Base-by-base conservation (phyloP, 208 protist species). In the Vickermania ingenoplastis region DNA sequence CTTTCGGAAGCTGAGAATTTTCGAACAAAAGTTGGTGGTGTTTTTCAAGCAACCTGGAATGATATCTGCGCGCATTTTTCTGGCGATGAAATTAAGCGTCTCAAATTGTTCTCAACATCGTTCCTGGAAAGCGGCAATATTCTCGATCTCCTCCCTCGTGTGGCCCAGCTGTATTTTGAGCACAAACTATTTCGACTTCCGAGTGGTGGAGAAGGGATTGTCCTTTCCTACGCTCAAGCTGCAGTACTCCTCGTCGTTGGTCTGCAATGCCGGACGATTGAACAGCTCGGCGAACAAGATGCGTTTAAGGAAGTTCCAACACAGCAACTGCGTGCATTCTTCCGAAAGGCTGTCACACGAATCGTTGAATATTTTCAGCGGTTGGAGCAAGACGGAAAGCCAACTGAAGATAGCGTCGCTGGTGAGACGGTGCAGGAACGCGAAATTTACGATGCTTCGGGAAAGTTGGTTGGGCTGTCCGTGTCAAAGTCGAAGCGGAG, bases 91-190 rank as follows among this genome's bases (percentile, higher is more conserved):
- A 50, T 98, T 55, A 96, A 97, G 71, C 86, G 98, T 0, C 81
- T 99, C n/a, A 80, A 86, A 24, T 65, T 95, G 2, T 98, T 96
- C 57, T 72, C 92, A 4, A 87, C 77, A 4, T 89, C 94, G 11
- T 86, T 98, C 45, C 78, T 98, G 0, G 98, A 99, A 68, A 70
- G 83, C 28, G 97, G 97, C 57, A 91, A 98, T 13, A 84, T 99
- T 52, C 66, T 99, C 2, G 97, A 99, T 65, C 71, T 99, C 1
- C 31, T 99, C 3, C 97, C 98, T 4, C 29, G 56, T 26, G 31
- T 99, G 7, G 95, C 97, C 17, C 60, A 71, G 56, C 41, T 96
- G 13, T 98, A 95, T 73, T 99, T 99, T 75, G 65, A 59, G 17
- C 69, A 81, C 27, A 48, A 29, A n/a, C 60, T 92, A 17, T 69